Evolutionary conservation across 805 yeast species (phyloP).

Genomic region (Teunomyces stri): DNA sequence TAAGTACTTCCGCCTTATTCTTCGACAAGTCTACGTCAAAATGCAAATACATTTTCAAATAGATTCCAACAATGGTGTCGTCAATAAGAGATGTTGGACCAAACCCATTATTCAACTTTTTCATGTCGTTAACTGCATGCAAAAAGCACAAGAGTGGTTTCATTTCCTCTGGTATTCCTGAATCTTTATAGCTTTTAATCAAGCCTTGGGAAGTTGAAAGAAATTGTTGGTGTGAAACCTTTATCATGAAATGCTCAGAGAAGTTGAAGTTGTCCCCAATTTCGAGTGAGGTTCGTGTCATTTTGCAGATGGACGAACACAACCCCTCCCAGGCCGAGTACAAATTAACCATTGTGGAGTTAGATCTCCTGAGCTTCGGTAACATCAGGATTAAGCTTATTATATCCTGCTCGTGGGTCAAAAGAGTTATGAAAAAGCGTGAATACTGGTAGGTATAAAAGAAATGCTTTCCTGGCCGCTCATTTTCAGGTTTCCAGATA

Average conservation of each 20-base stretch:
- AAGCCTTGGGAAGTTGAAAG: slow-evolving; percentile 32
- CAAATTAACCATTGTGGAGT: slow-evolving; percentile 70
- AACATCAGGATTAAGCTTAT: slow-evolving; percentile 57
- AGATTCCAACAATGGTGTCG: slow-evolving; percentile 65
- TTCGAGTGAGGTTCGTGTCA: slow-evolving; percentile 45
- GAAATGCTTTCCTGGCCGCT: slow-evolving; percentile 91
- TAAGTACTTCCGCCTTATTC: slow-evolving; percentile 22
- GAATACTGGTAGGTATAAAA: slow-evolving; percentile 72
- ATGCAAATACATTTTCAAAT: slow-evolving; percentile 45
- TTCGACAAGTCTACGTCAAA: slow-evolving; percentile 6
- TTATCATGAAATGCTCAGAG: slow-evolving; percentile 52
- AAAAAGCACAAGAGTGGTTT: slow-evolving; percentile 43
- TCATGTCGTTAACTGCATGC: slow-evolving; percentile 54
- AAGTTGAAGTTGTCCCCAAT: slow-evolving; percentile 38
- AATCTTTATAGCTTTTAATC: slow-evolving; percentile 20
- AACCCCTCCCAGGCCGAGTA: slow-evolving; percentile 65
- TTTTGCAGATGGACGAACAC: slow-evolving; percentile 49
- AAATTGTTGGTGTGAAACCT: slow-evolving; percentile 45
- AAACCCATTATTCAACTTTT: slow-evolving; percentile 75
- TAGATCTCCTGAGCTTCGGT: slow-evolving; percentile 73
- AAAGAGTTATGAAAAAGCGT: slow-evolving; percentile 55
- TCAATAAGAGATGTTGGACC: slow-evolving; percentile 76
- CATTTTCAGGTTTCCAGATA: slow-evolving; percentile 92
- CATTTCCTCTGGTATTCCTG: slow-evolving; percentile 37
- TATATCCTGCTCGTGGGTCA: slow-evolving; percentile 54